Evolutionary conservation across 768 basidiomycete species (phyloP).

Genomic region (Sarcodon sp.): DNA sequence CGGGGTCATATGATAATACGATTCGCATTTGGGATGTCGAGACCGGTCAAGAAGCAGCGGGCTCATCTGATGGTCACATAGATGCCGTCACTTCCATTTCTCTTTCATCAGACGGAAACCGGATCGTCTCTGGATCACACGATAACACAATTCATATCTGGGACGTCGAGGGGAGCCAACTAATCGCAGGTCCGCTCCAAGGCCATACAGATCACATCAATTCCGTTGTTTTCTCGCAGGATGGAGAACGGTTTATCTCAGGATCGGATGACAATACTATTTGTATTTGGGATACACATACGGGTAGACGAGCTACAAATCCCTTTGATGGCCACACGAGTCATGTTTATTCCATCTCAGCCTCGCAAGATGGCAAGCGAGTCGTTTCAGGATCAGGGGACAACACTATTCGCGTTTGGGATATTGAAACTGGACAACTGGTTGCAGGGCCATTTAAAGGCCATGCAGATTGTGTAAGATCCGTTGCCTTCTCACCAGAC

Average conservation of each 20-base stretch:
- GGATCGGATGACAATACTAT: constrained; percentile 1
- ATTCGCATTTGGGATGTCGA: constrained; percentile 89
- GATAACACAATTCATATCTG: constrained; percentile 36
- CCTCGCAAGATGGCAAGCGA: background rate
- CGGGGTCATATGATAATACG: constrained; percentile 87
- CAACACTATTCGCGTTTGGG: constrained; percentile 7
- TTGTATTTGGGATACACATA: constrained; percentile 1
- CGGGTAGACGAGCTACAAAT: background rate
- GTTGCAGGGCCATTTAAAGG: background rate
- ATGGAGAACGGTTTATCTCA: background rate
- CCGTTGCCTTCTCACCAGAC: constrained; percentile 1
- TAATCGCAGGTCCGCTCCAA: background rate
- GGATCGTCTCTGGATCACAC: constrained; percentile 29
- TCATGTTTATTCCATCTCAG: background rate
- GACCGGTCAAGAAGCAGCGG: constrained; percentile 32
- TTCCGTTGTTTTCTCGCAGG: background rate
- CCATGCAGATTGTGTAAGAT: background rate
- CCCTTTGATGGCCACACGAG: background rate
- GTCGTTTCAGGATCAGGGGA: constrained; percentile 1
- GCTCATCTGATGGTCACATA: background rate
- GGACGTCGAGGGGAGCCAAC: constrained; percentile 30
- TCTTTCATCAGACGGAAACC: background rate
- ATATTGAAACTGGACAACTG: background rate
- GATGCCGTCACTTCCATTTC: background rate
- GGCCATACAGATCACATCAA: constrained; percentile 7